phyloP scores from a whole-genome alignment of 164 flowering plant genomes.

The Annona cherimola region DNA sequence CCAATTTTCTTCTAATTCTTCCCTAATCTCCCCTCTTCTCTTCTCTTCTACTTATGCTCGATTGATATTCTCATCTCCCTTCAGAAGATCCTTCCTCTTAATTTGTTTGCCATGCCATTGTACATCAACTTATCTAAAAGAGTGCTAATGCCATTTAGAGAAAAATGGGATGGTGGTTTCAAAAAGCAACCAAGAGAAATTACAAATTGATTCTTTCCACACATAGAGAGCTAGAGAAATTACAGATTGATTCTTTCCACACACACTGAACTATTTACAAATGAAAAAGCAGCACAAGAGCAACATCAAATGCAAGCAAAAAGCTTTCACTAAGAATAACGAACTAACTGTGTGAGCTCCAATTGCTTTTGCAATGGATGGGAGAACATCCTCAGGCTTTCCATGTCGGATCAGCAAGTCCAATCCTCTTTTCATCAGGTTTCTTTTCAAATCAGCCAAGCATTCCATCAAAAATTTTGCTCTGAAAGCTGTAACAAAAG shows the following conservation, averaged over 20 bases:
- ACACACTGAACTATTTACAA: neutral
- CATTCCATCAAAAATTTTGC: constrained; percentile 72
- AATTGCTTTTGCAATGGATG: constrained; percentile 55
- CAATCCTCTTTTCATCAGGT: constrained; percentile 61
- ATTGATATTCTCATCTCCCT: no score
- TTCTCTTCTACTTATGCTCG: no score
- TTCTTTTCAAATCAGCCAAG: constrained; percentile 71
- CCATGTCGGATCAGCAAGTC: constrained; percentile 74
- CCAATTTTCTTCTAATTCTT: no score
- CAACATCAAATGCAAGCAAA: neutral
- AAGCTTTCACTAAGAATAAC: neutral
- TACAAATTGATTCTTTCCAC: neutral
- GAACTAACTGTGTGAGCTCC: constrained; percentile 72
- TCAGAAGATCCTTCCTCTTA: no score
- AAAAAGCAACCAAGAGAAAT: neutral
- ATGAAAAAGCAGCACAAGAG: neutral
- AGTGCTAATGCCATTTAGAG: no score
- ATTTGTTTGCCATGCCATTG: no score
- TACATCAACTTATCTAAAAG: no score
- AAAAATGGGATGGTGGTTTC: neutral
- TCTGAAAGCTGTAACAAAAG: constrained; percentile 57
- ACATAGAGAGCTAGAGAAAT: neutral
- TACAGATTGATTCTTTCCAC: neutral
- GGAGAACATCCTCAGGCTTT: constrained; percentile 80
- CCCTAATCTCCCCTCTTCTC: no score